These are phyloP conservation scores for Gossypium longicalyx DNA, from an alignment of 345 rosid genomes.

Conservation along the genomic window DNA sequence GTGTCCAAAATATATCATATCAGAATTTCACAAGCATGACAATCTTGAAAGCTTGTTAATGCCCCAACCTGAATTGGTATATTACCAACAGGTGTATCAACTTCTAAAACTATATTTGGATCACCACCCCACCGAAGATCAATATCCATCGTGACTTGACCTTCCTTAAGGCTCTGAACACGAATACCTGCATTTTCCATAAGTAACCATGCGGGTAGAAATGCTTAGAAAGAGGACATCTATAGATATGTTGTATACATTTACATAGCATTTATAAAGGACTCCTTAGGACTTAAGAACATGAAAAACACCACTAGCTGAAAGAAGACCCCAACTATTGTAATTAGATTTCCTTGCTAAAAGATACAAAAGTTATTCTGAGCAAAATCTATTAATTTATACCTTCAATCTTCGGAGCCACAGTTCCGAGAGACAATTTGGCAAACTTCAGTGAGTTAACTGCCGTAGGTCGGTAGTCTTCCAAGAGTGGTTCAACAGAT, in stretches of 20 bases:
- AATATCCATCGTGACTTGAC: conserved; percentile 93
- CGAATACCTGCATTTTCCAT: conserved; percentile 70
- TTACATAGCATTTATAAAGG: neutral
- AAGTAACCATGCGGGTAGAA: conserved; percentile 1
- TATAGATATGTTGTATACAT: neutral
- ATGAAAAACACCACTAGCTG: neutral
- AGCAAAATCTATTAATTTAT: conserved; percentile 12
- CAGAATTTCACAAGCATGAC: neutral
- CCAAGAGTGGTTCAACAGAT: conserved; percentile 95
- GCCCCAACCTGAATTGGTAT: conserved; percentile 89
- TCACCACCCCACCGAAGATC: conserved; percentile 99
- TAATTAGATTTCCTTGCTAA: neutral
- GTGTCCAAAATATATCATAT: neutral
- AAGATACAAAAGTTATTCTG: neutral
- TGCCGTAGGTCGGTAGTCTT: conserved; percentile 94
- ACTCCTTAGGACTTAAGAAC: neutral
- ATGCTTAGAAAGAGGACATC: neutral
- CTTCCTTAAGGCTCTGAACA: conserved; percentile 91
- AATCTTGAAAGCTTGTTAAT: neutral
- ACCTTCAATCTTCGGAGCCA: conserved; percentile 99
- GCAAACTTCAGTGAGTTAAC: conserved; percentile 83
- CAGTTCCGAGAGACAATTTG: conserved; percentile 86
- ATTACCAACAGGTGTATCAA: conserved; percentile 88
- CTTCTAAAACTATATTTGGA: conserved; percentile 91
- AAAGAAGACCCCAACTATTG: neutral